Evolutionary conservation across 148 eudicot species (phyloP).

Genomic region (Chenopodium berlandieri): DNA sequence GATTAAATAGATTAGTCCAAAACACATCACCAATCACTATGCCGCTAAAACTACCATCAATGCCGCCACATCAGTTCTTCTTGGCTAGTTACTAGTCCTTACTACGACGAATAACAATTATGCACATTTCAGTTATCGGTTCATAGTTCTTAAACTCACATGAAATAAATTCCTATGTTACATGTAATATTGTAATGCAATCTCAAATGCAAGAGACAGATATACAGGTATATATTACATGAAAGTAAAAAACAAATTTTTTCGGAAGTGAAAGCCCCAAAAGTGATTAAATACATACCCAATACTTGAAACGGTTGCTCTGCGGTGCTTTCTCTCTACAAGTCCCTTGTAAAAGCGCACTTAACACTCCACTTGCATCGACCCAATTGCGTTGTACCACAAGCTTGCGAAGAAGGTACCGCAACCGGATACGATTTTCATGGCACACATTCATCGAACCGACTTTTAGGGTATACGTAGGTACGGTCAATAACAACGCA

Average conservation of each 20-base stretch:
- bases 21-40: too few relatives aligned
- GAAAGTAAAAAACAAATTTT: background rate
- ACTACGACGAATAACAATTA: too few relatives aligned
- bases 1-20: too few relatives aligned
- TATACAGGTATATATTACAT: too few relatives aligned
- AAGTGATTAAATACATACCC: conserved; percentile 34
- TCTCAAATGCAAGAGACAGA: background rate
- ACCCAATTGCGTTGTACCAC: conserved; percentile 53
- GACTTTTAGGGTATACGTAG: conserved; percentile 43
- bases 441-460: conserved; percentile 42
- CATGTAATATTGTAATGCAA: too few relatives aligned
- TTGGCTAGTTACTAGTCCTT: too few relatives aligned
- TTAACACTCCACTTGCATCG: conserved; percentile 68
- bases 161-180: too few relatives aligned
- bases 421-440: conserved; percentile 43
- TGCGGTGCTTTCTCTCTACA: conserved; percentile 33
- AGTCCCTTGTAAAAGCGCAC: conserved; percentile 54
- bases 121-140: too few relatives aligned
- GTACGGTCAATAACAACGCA: conserved; percentile 36
- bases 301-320: conserved; percentile 53
- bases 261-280: background rate
- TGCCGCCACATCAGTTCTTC: too few relatives aligned
- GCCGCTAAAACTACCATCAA: too few relatives aligned
- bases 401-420: conserved; percentile 44
- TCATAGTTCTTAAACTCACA: too few relatives aligned